These are phyloP conservation scores for Xylaria sp. DNA, from an alignment of 2,329 filamentous ascomycete genomes.

Conservation along the genomic window DNA sequence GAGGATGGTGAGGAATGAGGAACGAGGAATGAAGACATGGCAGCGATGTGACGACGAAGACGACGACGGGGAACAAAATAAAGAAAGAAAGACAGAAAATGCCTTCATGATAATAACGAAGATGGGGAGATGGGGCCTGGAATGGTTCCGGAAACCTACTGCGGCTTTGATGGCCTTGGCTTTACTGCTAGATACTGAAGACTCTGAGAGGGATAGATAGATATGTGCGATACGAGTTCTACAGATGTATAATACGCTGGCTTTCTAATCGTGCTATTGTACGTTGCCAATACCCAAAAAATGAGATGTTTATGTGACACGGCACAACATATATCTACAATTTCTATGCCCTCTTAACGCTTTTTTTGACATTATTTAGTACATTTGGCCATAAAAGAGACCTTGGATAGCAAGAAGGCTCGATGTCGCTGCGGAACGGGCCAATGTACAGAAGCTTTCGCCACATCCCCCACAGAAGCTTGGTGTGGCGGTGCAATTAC, in stretches of 20 bases:
- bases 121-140: not conserved
- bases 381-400: too few species aligned
- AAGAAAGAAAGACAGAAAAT: not conserved
- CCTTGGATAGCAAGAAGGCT: too few species aligned
- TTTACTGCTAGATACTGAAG: not conserved
- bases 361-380: too few species aligned
- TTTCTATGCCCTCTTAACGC: not conserved
- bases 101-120: not conserved
- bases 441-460: constrained; percentile 41
- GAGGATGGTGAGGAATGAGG: constrained; percentile 46
- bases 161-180: not conserved
- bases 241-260: not conserved
- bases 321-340: not conserved
- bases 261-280: not conserved
- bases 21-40: constrained; percentile 5
- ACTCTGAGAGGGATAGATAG: constrained; percentile 2
- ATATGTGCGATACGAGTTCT: not conserved
- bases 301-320: not conserved
- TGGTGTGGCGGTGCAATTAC: constrained; percentile 35
- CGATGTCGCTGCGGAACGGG: too few species aligned
- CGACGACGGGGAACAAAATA: not conserved
- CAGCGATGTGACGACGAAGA: not conserved
- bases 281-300: constrained; percentile 29
- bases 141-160: not conserved
- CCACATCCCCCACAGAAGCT: constrained; percentile 32